Conservation (phyloP, 2,329 filamentous ascomycete species). For the Drechslerella stenobrocha region DNA sequence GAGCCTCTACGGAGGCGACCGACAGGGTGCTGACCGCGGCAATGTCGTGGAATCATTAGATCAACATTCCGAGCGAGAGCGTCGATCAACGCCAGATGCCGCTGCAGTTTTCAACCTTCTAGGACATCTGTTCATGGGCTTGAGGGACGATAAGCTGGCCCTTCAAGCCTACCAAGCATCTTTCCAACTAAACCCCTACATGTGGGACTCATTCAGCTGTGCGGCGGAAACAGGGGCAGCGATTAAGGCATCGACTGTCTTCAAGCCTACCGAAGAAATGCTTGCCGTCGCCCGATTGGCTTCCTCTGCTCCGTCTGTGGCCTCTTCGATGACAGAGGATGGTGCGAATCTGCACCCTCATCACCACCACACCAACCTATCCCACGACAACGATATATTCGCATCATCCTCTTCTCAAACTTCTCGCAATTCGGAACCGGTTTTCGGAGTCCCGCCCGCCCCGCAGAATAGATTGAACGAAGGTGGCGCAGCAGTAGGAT, state of each 20-base stretch:
- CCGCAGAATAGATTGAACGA: slow-evolving; percentile 57
- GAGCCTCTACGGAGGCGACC: too few species aligned
- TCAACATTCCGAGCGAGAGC: slow-evolving; percentile 73
- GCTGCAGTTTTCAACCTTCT: slow-evolving; percentile 80
- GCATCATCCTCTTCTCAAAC: slow-evolving; percentile 53
- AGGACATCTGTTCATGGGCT: slow-evolving; percentile 81
- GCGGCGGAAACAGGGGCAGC: slow-evolving; percentile 74
- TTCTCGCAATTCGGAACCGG: slow-evolving; percentile 56
- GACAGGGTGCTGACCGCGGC: slow-evolving; percentile 5
- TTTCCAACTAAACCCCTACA: slow-evolving; percentile 87
- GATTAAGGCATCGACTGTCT: slow-evolving; percentile 61
- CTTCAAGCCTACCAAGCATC: slow-evolving; percentile 85
- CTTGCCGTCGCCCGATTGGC: slow-evolving; percentile 55
- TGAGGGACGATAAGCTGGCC: slow-evolving; percentile 79
- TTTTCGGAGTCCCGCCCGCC: slow-evolving; percentile 58
- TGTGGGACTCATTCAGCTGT: slow-evolving; percentile 94
- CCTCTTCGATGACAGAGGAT: slow-evolving; percentile 54
- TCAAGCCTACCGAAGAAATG: slow-evolving; percentile 71
- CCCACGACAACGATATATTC: slow-evolving; percentile 57
- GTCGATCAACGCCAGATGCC: slow-evolving; percentile 77
- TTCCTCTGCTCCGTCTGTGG: slow-evolving; percentile 55
- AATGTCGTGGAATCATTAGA: slow-evolving; percentile 55
- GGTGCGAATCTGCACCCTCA: slow-evolving; percentile 26
- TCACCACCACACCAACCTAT: slow-evolving; percentile 3
- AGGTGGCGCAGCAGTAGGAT: slow-evolving; percentile 54